These are phyloP conservation scores for button mushroom (Agaricus bisporus) DNA, from an alignment of 768 basidiomycete species.

Conservation along the genomic window DNA sequence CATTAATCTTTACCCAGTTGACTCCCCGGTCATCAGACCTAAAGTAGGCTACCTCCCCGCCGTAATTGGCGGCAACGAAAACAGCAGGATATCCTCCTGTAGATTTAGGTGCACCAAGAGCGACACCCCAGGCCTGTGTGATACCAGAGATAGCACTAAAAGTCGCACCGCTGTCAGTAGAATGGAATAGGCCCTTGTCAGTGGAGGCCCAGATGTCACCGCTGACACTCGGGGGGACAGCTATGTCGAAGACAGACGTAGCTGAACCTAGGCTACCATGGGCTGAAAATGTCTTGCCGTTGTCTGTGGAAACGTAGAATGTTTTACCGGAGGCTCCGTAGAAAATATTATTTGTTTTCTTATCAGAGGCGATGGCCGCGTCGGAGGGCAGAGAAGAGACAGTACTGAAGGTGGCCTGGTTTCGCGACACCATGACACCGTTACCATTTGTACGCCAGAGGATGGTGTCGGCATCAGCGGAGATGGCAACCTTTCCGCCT, in stretches of 20 bases:
- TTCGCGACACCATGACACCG: constrained; percentile 48
- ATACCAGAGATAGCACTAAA: constrained; percentile 44
- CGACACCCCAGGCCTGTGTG: constrained; percentile 50
- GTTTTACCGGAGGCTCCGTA: constrained; percentile 49
- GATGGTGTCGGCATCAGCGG: constrained; percentile 50
- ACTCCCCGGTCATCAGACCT: constrained; percentile 50
- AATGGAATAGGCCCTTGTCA: constrained; percentile 51
- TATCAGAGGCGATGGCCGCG: constrained; percentile 59
- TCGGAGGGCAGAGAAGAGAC: constrained; percentile 47
- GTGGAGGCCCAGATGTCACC: constrained; percentile 65
- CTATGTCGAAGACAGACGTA: constrained; percentile 42
- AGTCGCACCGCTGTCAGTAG: constrained; percentile 42
- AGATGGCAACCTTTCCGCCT: constrained; percentile 39
- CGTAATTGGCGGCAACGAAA: constrained; percentile 49
- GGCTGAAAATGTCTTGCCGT: constrained; percentile 44
- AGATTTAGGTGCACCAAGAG: constrained; percentile 45
- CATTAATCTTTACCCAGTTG: constrained; percentile 57
- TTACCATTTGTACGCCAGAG: constrained; percentile 48
- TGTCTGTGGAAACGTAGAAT: constrained; percentile 58
- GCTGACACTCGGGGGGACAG: constrained; percentile 45
- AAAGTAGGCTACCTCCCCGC: constrained; percentile 40
- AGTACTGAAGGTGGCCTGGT: constrained; percentile 38
- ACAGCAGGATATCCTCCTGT: constrained; percentile 47
- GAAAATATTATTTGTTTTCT: constrained; percentile 48
- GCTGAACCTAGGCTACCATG: constrained; percentile 41